These are phyloP conservation scores for Noccaea bulbosa DNA, from an alignment of 345 rosid genomes.

Conservation along the genomic window DNA sequence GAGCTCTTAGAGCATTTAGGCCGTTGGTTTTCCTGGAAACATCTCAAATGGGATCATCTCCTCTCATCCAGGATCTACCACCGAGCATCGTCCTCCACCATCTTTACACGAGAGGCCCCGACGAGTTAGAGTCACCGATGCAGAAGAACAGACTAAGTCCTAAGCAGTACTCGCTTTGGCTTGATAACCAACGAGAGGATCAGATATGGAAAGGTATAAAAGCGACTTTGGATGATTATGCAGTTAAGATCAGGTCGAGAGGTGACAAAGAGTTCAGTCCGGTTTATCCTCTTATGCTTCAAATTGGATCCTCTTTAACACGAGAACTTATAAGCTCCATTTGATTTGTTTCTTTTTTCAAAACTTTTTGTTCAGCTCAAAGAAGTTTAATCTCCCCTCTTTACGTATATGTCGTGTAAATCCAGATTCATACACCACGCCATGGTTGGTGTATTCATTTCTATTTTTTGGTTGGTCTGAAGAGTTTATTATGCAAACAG, in stretches of 20 bases:
- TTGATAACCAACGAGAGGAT: conserved; percentile 94
- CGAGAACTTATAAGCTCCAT: conserved; percentile 18
- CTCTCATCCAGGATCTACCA: conserved; percentile 90
- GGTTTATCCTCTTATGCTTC: conserved; percentile 94
- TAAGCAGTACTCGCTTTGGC: conserved; percentile 88
- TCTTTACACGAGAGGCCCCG: conserved; percentile 92
- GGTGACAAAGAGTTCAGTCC: conserved; percentile 98
- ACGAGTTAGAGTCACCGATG: conserved; percentile 81
- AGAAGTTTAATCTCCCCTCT: neutral
- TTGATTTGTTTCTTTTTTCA: conserved; percentile 9
- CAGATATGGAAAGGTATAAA: conserved; percentile 97
- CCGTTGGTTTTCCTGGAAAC: conserved; percentile 94
- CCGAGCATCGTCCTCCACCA: conserved; percentile 87
- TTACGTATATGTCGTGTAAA: conserved; percentile 12
- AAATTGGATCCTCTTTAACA: conserved; percentile 74
- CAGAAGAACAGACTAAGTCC: conserved; percentile 87
- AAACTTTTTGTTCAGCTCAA: neutral
- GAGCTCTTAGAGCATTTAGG: conserved; percentile 94
- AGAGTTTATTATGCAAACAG: conserved; percentile 13
- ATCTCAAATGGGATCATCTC: conserved; percentile 77
- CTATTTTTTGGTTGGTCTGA: neutral
- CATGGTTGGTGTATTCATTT: neutral
- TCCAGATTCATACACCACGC: conserved; percentile 15
- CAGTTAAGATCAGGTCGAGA: conserved; percentile 70
- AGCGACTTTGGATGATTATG: conserved; percentile 96